A percentile compares a stretch with the other conserved stretches of the same genome.
Conservation (phyloP, 345 rosid genomes). For the Cardamine chenopodiifolia region DNA sequence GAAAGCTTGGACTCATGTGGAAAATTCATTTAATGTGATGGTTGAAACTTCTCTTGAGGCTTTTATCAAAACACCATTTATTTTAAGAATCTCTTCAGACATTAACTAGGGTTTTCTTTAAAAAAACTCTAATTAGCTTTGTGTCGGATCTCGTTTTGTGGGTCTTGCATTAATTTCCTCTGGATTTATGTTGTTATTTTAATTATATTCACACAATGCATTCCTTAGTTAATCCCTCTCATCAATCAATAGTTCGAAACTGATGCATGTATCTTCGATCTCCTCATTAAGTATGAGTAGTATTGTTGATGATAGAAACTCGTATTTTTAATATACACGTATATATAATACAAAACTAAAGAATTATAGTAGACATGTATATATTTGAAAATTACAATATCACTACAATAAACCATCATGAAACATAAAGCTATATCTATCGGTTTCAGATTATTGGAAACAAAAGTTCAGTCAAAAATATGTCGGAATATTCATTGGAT, state of each 20-base stretch:
- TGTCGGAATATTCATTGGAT: too few species aligned
- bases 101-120: slow-evolving; percentile 42
- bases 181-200: slow-evolving; percentile 44
- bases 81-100: slow-evolving; percentile 42
- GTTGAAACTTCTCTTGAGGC: slow-evolving; percentile 50
- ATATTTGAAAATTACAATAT: neutral
- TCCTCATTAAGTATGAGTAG: slow-evolving; percentile 4
- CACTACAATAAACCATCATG: too few species aligned
- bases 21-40: slow-evolving; percentile 63
- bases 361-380: neutral
- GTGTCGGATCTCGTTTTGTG: slow-evolving; percentile 60
- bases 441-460: too few species aligned
- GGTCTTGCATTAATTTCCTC: slow-evolving; percentile 45
- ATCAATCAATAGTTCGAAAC: slow-evolving; percentile 30
- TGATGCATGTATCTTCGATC: slow-evolving; percentile 33
- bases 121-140: slow-evolving; percentile 44
- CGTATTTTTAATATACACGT: neutral
- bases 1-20: slow-evolving; percentile 69
- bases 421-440: too few species aligned
- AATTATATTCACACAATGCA: slow-evolving; percentile 9
- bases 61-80: slow-evolving; percentile 29
- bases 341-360: neutral
- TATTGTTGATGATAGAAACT: neutral
- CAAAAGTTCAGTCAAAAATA: too few species aligned
- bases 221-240: slow-evolving; percentile 16